Evolutionary conservation across 2,329 filamentous ascomycete genomes (phyloP), one percentile per base, ranked within the genome.

Genomic region (Aspergillus sp.): DNA sequence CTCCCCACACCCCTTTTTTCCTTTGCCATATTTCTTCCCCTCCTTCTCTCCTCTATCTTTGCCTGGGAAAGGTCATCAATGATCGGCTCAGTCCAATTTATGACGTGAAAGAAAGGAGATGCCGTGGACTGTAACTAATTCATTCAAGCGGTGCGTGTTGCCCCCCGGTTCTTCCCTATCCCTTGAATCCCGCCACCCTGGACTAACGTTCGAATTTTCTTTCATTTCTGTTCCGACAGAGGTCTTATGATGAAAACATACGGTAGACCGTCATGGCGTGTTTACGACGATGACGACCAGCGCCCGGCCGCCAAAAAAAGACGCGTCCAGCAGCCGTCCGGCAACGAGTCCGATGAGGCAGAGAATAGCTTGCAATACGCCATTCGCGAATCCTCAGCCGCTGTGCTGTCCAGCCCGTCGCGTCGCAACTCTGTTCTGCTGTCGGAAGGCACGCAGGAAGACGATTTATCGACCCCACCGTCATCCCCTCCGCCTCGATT

Each of bases 81-180:
- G 56, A 22, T 51, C 31, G 57, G 51, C 51, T 49, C 55, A 55
- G 47, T 56, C 53, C 52, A 57, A 54, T 61, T 55, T 54, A 60
- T 64, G 63, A 56, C 58, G 46, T 61, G 57, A 61, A 65, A 55
- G 64, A 62, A 71, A 70, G 73, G 76, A 77, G 70, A 78, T 77
- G 77, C 79, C 79, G 67, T 81, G 78, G 73, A 80, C 78, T 66
- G 78, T 81, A 67, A 80, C 79, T 65, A 81, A 81, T 72, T 80
- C 78, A 65, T 80, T 80, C 66, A 81, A 80, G 73, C 77, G 79
- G 79, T 80, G 75, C 31, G 66, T 60, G 45, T 53, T 26, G 20
- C 51, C 24, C 24, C 67, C 12, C 42, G 49, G 32, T 36, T 50
- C 10, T 52, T 59, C n/a, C 54, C 39, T 53, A 36, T 53, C 39